Percentiles rank a stretch among this genome's conserved stretches.
These are phyloP conservation scores for Geotrichum cucujoidarum DNA, from an alignment of 1,139 yeast species.

Conservation along the genomic window DNA sequence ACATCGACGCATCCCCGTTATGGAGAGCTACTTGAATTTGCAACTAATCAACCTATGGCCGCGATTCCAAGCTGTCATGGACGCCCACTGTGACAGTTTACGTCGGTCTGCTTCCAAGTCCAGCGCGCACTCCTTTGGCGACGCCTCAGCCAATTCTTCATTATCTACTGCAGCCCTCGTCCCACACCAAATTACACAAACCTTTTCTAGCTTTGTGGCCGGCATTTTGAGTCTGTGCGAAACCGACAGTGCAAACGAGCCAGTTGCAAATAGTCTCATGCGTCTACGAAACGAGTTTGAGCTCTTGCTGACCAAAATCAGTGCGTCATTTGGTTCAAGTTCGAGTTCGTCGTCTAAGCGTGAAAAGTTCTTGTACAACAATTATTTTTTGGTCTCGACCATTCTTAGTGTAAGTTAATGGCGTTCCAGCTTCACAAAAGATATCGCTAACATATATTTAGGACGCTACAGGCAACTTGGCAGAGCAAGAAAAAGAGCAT, in stretches of 20 bases:
- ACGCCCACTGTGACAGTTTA: constrained; percentile 68
- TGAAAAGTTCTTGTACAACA: constrained; percentile 71
- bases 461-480: constrained; percentile 48
- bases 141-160: constrained; percentile 28
- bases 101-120: constrained; percentile 41
- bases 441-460: constrained; percentile 34
- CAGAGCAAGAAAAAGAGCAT: constrained; percentile 56
- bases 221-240: constrained; percentile 58
- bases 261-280: constrained; percentile 61
- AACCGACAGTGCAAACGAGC: constrained; percentile 47
- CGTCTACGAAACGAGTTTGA: constrained; percentile 79
- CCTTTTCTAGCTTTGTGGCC: constrained; percentile 68
- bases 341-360: constrained; percentile 37
- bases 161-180: constrained; percentile 37
- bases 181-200: constrained; percentile 72
- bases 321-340: constrained; percentile 20
- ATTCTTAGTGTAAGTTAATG: constrained; percentile 26
- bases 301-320: constrained; percentile 61
- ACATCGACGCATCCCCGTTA: constrained; percentile 60
- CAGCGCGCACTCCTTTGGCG: constrained; percentile 23
- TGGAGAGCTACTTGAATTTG: constrained; percentile 68
- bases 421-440: not conserved
- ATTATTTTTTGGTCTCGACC: constrained; percentile 48
- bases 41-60: constrained; percentile 76
- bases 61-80: constrained; percentile 69